A percentile compares a stretch with the other conserved stretches of the same genome.
Conservation (phyloP, 2,329 filamentous ascomycete species). For the Dactylonectria macrodidyma region DNA sequence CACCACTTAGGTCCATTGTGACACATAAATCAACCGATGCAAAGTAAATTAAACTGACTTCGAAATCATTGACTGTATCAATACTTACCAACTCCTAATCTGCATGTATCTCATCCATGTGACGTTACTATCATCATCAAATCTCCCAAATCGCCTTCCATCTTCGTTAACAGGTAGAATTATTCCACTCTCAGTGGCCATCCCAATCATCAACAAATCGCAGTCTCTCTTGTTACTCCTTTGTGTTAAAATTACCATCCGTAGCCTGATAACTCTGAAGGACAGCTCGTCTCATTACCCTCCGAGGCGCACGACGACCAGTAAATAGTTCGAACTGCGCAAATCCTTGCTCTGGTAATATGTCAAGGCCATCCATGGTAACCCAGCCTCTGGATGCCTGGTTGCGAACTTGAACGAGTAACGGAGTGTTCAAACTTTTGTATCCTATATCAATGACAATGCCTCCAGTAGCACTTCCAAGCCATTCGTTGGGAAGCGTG, state of each 20-base stretch:
- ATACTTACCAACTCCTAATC: too few relatives aligned
- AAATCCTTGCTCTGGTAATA: slow-evolving; percentile 84
- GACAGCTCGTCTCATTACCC: slow-evolving; percentile 79
- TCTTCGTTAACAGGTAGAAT: too few relatives aligned
- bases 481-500: slow-evolving; percentile 77
- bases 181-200: slow-evolving; percentile 16
- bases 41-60: too few relatives aligned
- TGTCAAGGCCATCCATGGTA: slow-evolving; percentile 81
- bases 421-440: slow-evolving; percentile 79
- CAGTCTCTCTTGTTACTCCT: slow-evolving; percentile 55
- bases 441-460: slow-evolving; percentile 84
- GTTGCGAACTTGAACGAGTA: slow-evolving; percentile 77
- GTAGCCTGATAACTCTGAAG: slow-evolving; percentile 61
- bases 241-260: slow-evolving; percentile 55
- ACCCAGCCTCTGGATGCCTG: slow-evolving; percentile 77
- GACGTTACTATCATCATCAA: too few relatives aligned
- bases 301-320: slow-evolving; percentile 66
- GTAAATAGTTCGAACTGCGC: slow-evolving; percentile 88
- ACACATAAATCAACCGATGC: too few relatives aligned
- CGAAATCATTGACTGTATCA: too few relatives aligned
- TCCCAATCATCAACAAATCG: slow-evolving; percentile 46
- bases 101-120: too few relatives aligned
- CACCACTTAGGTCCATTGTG: too few relatives aligned
- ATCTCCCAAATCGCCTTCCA: not conserved
- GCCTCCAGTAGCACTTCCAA: slow-evolving; percentile 80